Base-by-base conservation (phyloP, 805 yeast genomes). In the Pichia scutulata region DNA sequence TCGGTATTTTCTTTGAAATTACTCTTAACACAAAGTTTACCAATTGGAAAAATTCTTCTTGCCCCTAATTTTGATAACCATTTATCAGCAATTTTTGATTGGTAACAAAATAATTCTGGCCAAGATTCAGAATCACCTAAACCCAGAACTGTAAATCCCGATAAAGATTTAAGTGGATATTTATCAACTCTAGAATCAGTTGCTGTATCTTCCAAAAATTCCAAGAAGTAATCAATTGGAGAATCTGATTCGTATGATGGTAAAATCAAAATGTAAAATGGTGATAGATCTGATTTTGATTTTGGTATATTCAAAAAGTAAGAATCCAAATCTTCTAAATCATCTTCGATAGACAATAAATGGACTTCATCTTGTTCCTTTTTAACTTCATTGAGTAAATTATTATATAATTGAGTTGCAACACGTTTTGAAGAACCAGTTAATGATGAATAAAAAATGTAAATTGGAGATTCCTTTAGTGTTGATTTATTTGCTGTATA, bases 181-280 rank as follows among this genome's bases (percentile, higher is more conserved):
- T 86, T 86, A 61, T 89, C 96, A 33, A 89, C 78, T 57, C 97
- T 75, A 70, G 88, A 88, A 65, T 89, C 97, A 54, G 84, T 83
- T 53, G 79, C 79, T 1, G 95, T 88, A 49, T 89, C 97, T 55
- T 79, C 75, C 56, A 89, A 71, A 42, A 86, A 81, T 59, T 87
- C 95, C 50, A 89, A 70, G 65, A 89, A 88, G 62, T 81, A 90
- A 65, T 89, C 97, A 30, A 90, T 74, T 14, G 97, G 97, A 1
- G 95, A 86, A 64, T 89, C 97, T 0, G 90, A 86, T 56, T 89
- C 97, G 62, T 89, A 89, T 0, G 96, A 88, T 1, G 97, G 97
- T 30, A 89, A 71, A 16, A 89, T 87, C 52, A 89, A 56, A 37
- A 90, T 63, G 60, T 88, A 89, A 13, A 88, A 67, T 19, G 54